Percentiles rank a stretch among this genome's conserved stretches.
These are phyloP conservation scores for Trichoderma erinaceum DNA, from an alignment of 495 filamentous ascomycete genomes.

Conservation along the genomic window DNA sequence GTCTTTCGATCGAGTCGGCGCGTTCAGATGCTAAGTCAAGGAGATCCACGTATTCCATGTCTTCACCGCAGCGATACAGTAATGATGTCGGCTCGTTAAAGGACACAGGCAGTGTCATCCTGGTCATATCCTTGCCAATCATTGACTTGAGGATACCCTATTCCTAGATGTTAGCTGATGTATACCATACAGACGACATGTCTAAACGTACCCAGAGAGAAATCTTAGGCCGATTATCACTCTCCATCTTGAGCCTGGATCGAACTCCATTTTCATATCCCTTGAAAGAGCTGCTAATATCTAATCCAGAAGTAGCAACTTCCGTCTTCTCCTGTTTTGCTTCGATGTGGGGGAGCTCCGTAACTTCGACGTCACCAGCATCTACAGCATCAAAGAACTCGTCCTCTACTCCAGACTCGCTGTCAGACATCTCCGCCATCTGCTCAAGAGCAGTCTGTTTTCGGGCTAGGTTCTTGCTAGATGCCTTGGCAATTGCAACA, in stretches of 20 bases:
- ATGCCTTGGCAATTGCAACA: slow-evolving; percentile 21
- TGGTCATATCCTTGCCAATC: slow-evolving; percentile 99
- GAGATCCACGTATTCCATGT: slow-evolving; percentile 95
- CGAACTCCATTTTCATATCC: slow-evolving; percentile 88
- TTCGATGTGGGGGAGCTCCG: slow-evolving; percentile 44
- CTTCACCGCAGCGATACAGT: slow-evolving; percentile 92
- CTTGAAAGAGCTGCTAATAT: slow-evolving; percentile 71
- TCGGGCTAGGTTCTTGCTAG: slow-evolving; percentile 30
- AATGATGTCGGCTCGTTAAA: slow-evolving; percentile 98
- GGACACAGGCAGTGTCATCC: slow-evolving; percentile 96
- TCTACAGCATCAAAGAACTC: slow-evolving; percentile 98
- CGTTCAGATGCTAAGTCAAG: slow-evolving; percentile 85
- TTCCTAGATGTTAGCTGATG: neutral
- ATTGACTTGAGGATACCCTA: slow-evolving; percentile 97
- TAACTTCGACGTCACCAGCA: slow-evolving; percentile 80
- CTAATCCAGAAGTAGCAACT: slow-evolving; percentile 40
- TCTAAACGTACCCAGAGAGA: slow-evolving; percentile 76
- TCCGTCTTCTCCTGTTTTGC: slow-evolving; percentile 34
- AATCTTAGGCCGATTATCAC: slow-evolving; percentile 87
- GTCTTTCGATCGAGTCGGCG: slow-evolving; percentile 77
- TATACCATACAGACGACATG: neutral
- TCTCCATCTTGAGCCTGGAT: slow-evolving; percentile 76
- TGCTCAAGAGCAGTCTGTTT: slow-evolving; percentile 55
- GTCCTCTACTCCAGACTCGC: slow-evolving; percentile 77
- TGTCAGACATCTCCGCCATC: slow-evolving; percentile 62